Conservation (phyloP, 2,329 filamentous ascomycete genomes). For the Colletotrichum endophyticum region DNA sequence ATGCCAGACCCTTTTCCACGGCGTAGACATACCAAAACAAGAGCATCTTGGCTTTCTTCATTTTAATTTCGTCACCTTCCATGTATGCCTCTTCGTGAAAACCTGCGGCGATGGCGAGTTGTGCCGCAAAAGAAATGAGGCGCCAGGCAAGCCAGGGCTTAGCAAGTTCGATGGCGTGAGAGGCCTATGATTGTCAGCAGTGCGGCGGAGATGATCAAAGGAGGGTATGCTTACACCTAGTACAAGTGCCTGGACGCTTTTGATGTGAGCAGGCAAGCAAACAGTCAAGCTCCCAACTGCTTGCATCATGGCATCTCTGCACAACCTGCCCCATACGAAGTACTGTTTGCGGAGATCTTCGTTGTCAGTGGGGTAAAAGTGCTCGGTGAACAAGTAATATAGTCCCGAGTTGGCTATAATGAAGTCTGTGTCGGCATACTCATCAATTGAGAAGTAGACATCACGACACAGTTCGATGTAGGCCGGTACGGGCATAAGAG, state of each 20-base stretch:
- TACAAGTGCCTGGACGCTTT: not conserved
- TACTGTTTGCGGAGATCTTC: not conserved
- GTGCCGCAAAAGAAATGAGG: not conserved
- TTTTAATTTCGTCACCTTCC: not conserved
- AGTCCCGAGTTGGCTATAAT: conserved; percentile 53
- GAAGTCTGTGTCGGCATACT: conserved; percentile 53
- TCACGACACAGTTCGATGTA: conserved; percentile 53
- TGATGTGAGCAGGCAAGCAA: not conserved
- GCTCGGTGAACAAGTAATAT: conserved; percentile 53
- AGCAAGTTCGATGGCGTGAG: not conserved
- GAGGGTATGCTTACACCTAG: not conserved
- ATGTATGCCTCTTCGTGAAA: conserved; percentile 22
- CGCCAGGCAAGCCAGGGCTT: conserved; percentile 3
- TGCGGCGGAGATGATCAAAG: not conserved
- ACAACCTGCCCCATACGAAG: not conserved
- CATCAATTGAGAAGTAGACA: conserved; percentile 57
- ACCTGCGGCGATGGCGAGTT: not conserved
- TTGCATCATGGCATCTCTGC: not conserved
- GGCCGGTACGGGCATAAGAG: conserved; percentile 36
- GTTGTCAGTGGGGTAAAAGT: not conserved
- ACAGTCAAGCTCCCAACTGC: not conserved
- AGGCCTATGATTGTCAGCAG: not conserved
- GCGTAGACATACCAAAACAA: conserved; percentile 60
- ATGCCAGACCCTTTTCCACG: conserved; percentile 61
- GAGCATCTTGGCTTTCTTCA: not conserved